Percentiles rank a stretch among this genome's conserved stretches.
Evolutionary conservation across 441 rosid species (phyloP).

Genomic region (Populus trichocarpa): DNA sequence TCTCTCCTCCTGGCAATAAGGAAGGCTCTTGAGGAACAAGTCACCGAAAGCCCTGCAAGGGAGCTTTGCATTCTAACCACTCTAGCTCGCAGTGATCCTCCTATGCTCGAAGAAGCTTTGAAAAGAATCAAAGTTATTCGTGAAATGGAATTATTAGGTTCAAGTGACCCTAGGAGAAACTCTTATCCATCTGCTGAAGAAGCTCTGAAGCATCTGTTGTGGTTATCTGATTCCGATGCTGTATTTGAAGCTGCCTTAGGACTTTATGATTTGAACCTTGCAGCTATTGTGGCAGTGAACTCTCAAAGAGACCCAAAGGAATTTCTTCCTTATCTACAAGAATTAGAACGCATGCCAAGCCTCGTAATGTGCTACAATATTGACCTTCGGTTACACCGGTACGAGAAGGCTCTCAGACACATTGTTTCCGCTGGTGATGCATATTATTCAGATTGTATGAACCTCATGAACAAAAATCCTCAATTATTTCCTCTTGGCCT

Average conservation of each 20-base stretch:
- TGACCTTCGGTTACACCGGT: constrained; percentile 69
- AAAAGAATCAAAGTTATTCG: constrained; percentile 84
- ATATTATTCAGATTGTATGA: constrained; percentile 63
- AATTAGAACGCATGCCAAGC: constrained; percentile 63
- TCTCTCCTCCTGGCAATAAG: constrained; percentile 76
- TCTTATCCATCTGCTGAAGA: constrained; percentile 89
- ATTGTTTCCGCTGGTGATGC: constrained; percentile 77
- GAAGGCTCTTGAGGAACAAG: constrained; percentile 69
- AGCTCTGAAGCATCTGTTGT: constrained; percentile 86
- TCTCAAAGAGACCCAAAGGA: constrained; percentile 98
- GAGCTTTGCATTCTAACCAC: constrained; percentile 96
- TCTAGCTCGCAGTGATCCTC: constrained; percentile 87
- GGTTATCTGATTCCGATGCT: constrained; percentile 89
- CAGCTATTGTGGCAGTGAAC: constrained; percentile 95
- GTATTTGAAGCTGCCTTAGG: constrained; percentile 94
- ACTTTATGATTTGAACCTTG: constrained; percentile 91
- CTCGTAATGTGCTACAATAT: constrained; percentile 75
- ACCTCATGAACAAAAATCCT: constrained; percentile 75
- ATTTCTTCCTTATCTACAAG: constrained; percentile 92
- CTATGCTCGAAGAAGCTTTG: constrained; percentile 82
- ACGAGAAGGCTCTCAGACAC: constrained; percentile 85
- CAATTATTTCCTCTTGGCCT: constrained; percentile 80
- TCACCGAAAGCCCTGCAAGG: constrained; percentile 80
- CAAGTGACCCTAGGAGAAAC: constrained; percentile 49
- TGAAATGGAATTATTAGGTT: constrained; percentile 70